Evolutionary conservation across 768 basidiomycete genomes (phyloP).

Genomic region (Suillus subalutaceus): DNA sequence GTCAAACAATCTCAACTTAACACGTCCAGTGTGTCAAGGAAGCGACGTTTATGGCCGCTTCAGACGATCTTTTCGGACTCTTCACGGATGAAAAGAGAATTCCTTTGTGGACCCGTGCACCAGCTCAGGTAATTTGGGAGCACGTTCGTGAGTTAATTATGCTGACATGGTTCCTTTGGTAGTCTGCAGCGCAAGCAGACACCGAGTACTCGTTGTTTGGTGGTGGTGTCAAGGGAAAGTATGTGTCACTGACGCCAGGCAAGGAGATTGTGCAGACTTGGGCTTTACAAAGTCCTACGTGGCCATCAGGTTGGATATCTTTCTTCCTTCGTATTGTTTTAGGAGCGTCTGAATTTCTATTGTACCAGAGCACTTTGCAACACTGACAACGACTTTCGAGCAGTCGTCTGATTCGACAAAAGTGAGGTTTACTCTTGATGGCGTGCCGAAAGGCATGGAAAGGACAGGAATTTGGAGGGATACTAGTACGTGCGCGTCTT

Average conservation of each 20-base stretch:
- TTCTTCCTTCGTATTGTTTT: conserved; percentile 11
- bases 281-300: conserved; percentile 79
- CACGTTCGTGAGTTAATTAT: neutral
- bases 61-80: conserved; percentile 78
- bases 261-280: conserved; percentile 89
- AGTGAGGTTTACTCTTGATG: conserved; percentile 71
- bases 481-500: conserved; percentile 71
- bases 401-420: conserved; percentile 86
- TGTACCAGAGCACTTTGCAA: conserved; percentile 72
- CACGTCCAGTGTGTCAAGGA: conserved; percentile 73
- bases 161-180: conserved; percentile 5
- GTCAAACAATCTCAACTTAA: conserved; percentile 53
- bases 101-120: conserved; percentile 82
- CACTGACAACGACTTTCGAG: conserved; percentile 78
- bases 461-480: conserved; percentile 79
- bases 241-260: conserved; percentile 66
- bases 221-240: conserved; percentile 85
- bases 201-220: conserved; percentile 83
- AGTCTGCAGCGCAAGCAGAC: conserved; percentile 71
- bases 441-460: conserved; percentile 85
- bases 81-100: conserved; percentile 88
- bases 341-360: neutral
- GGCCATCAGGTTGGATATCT: conserved; percentile 68
- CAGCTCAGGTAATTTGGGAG: conserved; percentile 64
- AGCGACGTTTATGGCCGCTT: conserved; percentile 78